A percentile compares a stretch with the other conserved stretches of the same genome.
Conservation (phyloP, 768 basidiomycete genomes). For the Boletus reticuloceps region DNA sequence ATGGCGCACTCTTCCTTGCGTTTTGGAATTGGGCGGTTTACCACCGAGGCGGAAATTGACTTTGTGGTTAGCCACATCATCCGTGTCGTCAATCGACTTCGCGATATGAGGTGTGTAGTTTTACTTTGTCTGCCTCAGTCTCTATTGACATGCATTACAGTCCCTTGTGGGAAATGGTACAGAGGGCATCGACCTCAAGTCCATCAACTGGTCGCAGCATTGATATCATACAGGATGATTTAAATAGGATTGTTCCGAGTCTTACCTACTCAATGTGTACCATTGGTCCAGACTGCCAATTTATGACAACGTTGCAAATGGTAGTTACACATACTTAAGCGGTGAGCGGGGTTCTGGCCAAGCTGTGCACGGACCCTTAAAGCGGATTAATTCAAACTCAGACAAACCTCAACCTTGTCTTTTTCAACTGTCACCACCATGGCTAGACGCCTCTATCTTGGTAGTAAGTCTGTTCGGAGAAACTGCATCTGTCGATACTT, state of each 20-base stretch:
- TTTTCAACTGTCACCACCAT: conserved; percentile 45
- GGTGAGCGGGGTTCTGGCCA: conserved; percentile 19
- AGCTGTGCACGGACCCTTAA: conserved; percentile 31
- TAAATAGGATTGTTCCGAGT: conserved; percentile 9
- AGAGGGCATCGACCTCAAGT: conserved; percentile 96
- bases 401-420: conserved; percentile 22
- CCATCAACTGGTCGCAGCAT: conserved; percentile 89
- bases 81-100: conserved; percentile 77
- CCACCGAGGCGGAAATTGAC: conserved; percentile 95
- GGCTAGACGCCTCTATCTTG: conserved; percentile 84
- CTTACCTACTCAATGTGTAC: conserved; percentile 12
- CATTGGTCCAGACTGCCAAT: conserved; percentile 1
- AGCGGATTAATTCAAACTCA: conserved; percentile 32
- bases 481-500: conserved; percentile 5
- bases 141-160: conserved; percentile 36
- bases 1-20: conserved; percentile 98
- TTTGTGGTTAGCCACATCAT: conserved; percentile 89
- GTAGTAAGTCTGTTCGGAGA: conserved; percentile 49
- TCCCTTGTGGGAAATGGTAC: conserved; percentile 99
- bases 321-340: background rate
- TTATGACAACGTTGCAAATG: background rate
- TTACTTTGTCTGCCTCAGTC: conserved; percentile 1
- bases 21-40: conserved; percentile 97
- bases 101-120: conserved; percentile 82
- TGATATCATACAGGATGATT: conserved; percentile 22